These are phyloP conservation scores for Salix caprea DNA, from an alignment of 345 rosid species.

Conservation along the genomic window DNA sequence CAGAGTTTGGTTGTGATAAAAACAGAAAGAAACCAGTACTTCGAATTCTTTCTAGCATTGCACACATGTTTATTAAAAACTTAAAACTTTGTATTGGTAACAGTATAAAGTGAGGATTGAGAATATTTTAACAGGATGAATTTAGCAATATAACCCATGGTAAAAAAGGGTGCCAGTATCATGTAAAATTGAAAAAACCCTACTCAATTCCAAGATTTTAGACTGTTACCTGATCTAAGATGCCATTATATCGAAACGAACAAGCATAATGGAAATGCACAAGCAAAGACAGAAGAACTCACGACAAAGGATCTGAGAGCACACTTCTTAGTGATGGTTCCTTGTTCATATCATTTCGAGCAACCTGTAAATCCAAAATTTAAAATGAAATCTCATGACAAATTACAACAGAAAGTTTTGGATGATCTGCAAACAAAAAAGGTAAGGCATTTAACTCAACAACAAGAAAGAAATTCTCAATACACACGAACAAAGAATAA, in stretches of 20 bases:
- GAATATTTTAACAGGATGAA: not conserved
- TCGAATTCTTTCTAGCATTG: not conserved
- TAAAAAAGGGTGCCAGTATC: not conserved
- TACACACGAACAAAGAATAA: not conserved
- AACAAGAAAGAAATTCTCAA: not conserved
- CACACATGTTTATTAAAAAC: not conserved
- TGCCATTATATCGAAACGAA: constrained; percentile 1
- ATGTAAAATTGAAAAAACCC: not conserved
- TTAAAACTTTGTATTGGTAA: not conserved
- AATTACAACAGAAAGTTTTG: constrained; percentile 20
- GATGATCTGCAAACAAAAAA: not conserved
- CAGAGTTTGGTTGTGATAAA: not conserved
- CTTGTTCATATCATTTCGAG: constrained; percentile 50
- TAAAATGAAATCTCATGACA: constrained; percentile 28
- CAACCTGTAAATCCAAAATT: constrained; percentile 58
- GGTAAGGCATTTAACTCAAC: not conserved
- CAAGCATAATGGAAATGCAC: constrained; percentile 7
- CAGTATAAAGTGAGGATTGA: not conserved
- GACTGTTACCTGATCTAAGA: not conserved
- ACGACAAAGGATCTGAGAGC: constrained; percentile 96
- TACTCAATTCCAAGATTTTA: not conserved
- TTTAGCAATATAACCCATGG: not conserved
- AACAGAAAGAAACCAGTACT: not conserved
- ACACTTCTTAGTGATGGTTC: constrained; percentile 91
- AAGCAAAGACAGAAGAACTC: constrained; percentile 40